Conservation (phyloP, 2,329 filamentous ascomycete genomes). For the Penicillium glabrum region DNA sequence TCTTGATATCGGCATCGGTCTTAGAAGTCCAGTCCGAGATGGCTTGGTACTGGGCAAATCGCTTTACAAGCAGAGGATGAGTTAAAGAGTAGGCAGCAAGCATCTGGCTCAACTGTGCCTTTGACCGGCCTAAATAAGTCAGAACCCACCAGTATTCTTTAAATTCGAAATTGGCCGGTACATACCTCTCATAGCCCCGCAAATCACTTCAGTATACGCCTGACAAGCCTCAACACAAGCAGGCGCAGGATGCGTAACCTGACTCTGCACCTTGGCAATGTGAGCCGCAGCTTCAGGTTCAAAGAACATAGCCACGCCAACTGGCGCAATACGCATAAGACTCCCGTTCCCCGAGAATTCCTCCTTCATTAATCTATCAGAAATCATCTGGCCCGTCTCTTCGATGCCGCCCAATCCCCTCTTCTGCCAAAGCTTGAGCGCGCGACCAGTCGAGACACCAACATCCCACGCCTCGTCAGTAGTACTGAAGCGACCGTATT, state of each 20-base stretch:
- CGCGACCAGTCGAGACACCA: constrained; percentile 32
- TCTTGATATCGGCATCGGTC: constrained; percentile 26
- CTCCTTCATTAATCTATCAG: constrained; percentile 15
- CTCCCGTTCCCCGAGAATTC: constrained; percentile 40
- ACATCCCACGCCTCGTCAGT: constrained; percentile 41
- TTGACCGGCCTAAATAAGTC: constrained; percentile 11
- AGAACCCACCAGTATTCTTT: background rate
- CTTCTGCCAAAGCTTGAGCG: constrained; percentile 34
- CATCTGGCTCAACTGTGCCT: constrained; percentile 11
- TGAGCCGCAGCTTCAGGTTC: constrained; percentile 23
- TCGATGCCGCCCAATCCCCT: background rate
- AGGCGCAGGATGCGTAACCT: constrained; percentile 40
- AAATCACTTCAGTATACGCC: constrained; percentile 37
- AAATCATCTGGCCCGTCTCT: constrained; percentile 18
- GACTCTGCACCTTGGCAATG: constrained; percentile 27
- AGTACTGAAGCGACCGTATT: constrained; percentile 38
- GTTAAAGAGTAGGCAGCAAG: constrained; percentile 9
- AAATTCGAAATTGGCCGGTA: background rate
- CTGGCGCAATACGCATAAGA: constrained; percentile 44
- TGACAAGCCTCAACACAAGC: constrained; percentile 43
- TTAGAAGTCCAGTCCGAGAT: constrained; percentile 29
- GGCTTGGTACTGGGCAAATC: constrained; percentile 9
- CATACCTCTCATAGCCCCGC: constrained; percentile 28
- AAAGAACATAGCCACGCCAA: constrained; percentile 33
- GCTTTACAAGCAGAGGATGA: constrained; percentile 7